Percentiles rank a stretch among this genome's conserved stretches.
phyloP scores from a whole-genome alignment of 148 eudicot genomes.

The Chenopodium formosanum region DNA sequence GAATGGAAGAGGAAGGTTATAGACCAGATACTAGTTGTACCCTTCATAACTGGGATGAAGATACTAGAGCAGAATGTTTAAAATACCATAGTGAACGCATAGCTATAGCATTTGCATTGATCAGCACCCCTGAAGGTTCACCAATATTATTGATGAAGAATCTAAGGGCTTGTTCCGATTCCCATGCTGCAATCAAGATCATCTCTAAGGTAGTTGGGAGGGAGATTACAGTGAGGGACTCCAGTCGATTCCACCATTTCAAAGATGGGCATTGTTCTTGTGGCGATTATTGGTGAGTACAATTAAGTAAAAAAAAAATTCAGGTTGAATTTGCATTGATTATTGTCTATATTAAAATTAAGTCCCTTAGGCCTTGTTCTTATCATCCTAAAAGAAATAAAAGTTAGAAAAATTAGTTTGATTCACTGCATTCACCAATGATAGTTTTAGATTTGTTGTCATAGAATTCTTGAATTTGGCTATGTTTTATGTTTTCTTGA shows the following conservation, averaged over 20 bases:
- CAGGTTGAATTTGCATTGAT: not conserved
- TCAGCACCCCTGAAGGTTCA: conserved; percentile 65
- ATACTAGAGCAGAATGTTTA: conserved; percentile 52
- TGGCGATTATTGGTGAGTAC: conserved; percentile 41
- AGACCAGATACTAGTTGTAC: conserved; percentile 63
- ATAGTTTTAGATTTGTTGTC: not conserved
- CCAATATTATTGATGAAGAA: conserved; percentile 75
- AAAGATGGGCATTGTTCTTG: conserved; percentile 64
- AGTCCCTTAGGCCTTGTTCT: not conserved
- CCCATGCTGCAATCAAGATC: conserved; percentile 73
- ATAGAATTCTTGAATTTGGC: not conserved
- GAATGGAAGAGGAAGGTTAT: conserved; percentile 72
- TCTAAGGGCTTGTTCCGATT: conserved; percentile 70
- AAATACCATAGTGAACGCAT: conserved; percentile 73
- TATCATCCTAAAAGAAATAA: not conserved
- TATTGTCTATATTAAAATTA: not conserved
- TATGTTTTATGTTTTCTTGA: not conserved
- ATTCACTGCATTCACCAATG: not conserved
- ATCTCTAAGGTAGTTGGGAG: conserved; percentile 65
- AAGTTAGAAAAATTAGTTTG: not conserved
- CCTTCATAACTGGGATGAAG: conserved; percentile 65
- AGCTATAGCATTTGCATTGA: conserved; percentile 72
- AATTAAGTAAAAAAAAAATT: too few relatives aligned
- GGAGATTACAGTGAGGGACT: conserved; percentile 78
- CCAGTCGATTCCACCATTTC: conserved; percentile 82